Percentiles rank a stretch among this genome's conserved stretches.
Evolutionary conservation across 2,329 filamentous ascomycete species (phyloP).

Genomic region (Stromatinia cepivora): DNA sequence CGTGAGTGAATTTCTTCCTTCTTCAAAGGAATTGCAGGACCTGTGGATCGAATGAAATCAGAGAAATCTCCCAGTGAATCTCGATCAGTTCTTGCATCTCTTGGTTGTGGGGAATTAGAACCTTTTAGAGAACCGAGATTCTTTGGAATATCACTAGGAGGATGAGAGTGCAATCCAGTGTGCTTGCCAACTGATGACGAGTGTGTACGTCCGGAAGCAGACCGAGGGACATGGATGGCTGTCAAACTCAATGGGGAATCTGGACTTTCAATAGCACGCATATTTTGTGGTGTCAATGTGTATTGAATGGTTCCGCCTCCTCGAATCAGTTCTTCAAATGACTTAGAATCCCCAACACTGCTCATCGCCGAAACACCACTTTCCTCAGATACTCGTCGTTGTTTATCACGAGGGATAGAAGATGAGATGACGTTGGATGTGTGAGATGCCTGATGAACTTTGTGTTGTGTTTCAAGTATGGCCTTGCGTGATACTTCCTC

Average conservation of each 20-base stretch:
- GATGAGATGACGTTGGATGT: conserved; percentile 56
- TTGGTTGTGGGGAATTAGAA: conserved; percentile 47
- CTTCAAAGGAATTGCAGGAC: conserved; percentile 54
- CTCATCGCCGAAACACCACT: conserved; percentile 41
- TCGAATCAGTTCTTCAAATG: conserved; percentile 78
- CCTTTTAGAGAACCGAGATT: not conserved
- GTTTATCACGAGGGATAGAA: conserved; percentile 49
- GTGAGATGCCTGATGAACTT: conserved; percentile 38
- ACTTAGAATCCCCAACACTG: conserved; percentile 60
- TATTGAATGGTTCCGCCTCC: conserved; percentile 82
- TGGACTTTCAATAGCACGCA: conserved; percentile 73
- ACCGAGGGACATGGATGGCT: conserved; percentile 28
- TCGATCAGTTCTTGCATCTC: conserved; percentile 69
- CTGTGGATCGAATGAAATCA: conserved; percentile 69
- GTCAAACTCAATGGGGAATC: conserved; percentile 31
- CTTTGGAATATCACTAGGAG: conserved; percentile 23
- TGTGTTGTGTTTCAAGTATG: conserved; percentile 24
- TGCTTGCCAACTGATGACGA: conserved; percentile 35
- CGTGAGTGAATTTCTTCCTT: conserved; percentile 32
- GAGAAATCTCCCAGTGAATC: conserved; percentile 82
- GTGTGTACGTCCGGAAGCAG: conserved; percentile 33
- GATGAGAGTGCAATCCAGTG: conserved; percentile 32
- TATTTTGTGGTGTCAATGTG: conserved; percentile 76
- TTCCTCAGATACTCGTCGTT: conserved; percentile 60
- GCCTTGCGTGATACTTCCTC: conserved; percentile 27